These are phyloP conservation scores for Blumeriella jaapii DNA, from an alignment of 2,329 filamentous ascomycete species.

Conservation along the genomic window DNA sequence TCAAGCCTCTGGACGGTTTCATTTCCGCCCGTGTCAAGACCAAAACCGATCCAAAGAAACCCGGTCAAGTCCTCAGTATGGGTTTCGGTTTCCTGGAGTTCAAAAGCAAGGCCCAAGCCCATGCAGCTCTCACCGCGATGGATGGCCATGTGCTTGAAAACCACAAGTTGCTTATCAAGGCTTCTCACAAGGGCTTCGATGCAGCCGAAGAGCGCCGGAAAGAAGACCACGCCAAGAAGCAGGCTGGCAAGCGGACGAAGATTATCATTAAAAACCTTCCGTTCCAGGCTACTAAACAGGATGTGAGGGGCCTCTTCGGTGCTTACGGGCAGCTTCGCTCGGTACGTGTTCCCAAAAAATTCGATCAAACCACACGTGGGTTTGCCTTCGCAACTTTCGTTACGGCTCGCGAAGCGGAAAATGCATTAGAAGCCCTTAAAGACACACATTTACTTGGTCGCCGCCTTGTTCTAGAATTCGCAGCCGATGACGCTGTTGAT, in stretches of 20 bases:
- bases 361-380: conserved; percentile 76
- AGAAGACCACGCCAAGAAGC: conserved; percentile 74
- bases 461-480: conserved; percentile 82
- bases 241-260: conserved; percentile 69
- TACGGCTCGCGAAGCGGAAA: conserved; percentile 77
- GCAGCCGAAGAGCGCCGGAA: conserved; percentile 77
- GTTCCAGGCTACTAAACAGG: conserved; percentile 90
- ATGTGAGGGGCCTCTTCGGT: conserved; percentile 73
- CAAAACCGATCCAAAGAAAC: conserved; percentile 82
- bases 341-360: conserved; percentile 90
- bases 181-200: conserved; percentile 78
- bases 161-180: conserved; percentile 74
- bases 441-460: conserved; percentile 91
- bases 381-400: conserved; percentile 97
- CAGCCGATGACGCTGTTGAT: conserved; percentile 77
- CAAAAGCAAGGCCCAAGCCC: conserved; percentile 62
- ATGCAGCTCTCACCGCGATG: conserved; percentile 74
- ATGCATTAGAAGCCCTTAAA: conserved; percentile 80
- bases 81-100: conserved; percentile 96
- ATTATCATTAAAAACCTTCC: conserved; percentile 97
- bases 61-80: conserved; percentile 84
- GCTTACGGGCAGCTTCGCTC: conserved; percentile 87
- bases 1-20: conserved; percentile 76
- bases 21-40: conserved; percentile 85
- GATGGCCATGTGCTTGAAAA: conserved; percentile 79